Evolutionary conservation across 108 stramenopile species (phyloP).

Genomic region (Cylindrotheca closterium): DNA sequence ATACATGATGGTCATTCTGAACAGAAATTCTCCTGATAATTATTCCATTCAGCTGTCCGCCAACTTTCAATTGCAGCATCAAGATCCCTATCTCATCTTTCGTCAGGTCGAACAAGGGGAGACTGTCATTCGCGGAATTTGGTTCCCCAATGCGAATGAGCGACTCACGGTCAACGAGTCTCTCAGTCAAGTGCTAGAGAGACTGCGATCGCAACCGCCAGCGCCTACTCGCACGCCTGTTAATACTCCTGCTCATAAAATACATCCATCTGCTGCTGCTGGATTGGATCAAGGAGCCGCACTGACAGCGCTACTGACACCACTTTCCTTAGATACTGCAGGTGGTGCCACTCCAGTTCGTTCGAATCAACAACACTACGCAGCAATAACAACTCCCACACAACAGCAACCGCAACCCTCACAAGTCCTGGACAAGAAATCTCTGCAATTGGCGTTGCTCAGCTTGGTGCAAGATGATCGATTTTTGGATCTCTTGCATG

Average conservation of each 20-base stretch:
- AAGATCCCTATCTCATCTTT: slow-evolving; percentile 78
- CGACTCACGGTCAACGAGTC: slow-evolving; percentile 43
- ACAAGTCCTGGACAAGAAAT: slow-evolving; percentile 78
- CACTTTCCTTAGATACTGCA: neutral
- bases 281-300: neutral
- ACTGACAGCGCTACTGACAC: slow-evolving; percentile 2
- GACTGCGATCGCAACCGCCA: slow-evolving; percentile 10
- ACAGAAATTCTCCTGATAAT: slow-evolving; percentile 70
- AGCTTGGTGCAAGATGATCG: slow-evolving; percentile 87
- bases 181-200: slow-evolving; percentile 41
- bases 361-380: slow-evolving; percentile 1
- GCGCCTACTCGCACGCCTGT: neutral
- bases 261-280: slow-evolving; percentile 2
- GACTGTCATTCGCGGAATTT: slow-evolving; percentile 62
- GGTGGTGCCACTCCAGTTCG: neutral
- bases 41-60: slow-evolving; percentile 39
- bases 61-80: slow-evolving; percentile 71
- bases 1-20: slow-evolving; percentile 53
- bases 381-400: neutral
- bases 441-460: slow-evolving; percentile 73
- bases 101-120: slow-evolving; percentile 23
- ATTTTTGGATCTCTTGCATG: slow-evolving; percentile 86
- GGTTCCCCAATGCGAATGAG: slow-evolving; percentile 75
- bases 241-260: neutral
- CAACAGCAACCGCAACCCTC: slow-evolving; percentile 11